Evolutionary conservation across 1,139 yeast genomes (phyloP).

Genomic region (Blastobotrys niveus): DNA sequence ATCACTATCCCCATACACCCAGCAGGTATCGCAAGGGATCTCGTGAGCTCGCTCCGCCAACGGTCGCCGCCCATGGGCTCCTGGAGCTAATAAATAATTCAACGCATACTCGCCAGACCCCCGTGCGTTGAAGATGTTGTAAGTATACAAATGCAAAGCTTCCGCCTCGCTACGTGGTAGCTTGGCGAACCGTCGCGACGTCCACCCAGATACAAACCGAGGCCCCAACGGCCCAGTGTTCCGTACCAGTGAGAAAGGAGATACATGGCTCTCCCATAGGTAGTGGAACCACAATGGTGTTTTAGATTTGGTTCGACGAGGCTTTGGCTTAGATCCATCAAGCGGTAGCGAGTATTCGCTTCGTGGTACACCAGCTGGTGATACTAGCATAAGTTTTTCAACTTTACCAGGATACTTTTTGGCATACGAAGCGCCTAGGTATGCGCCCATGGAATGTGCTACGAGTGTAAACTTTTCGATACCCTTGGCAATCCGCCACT

Average conservation of each 20-base stretch:
- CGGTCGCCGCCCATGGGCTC: slow-evolving; percentile 74
- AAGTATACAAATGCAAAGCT: slow-evolving; percentile 51
- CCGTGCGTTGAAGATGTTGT: slow-evolving; percentile 53
- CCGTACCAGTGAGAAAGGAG: slow-evolving; percentile 39
- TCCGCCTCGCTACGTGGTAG: slow-evolving; percentile 27
- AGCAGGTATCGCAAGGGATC: slow-evolving; percentile 36
- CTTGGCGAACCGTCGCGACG: slow-evolving; percentile 36
- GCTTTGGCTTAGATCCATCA: slow-evolving; percentile 14
- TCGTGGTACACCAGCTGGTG: slow-evolving; percentile 79
- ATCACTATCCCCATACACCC: slow-evolving; percentile 77
- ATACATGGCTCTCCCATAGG: slow-evolving; percentile 39
- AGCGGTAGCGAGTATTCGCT: slow-evolving; percentile 30
- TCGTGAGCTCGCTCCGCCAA: slow-evolving; percentile 54
- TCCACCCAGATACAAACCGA: slow-evolving; percentile 39
- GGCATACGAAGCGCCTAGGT: slow-evolving; percentile 73
- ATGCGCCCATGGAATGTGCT: slow-evolving; percentile 95
- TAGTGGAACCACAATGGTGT: slow-evolving; percentile 32
- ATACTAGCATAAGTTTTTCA: slow-evolving; percentile 62
- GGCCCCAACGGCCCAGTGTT: slow-evolving; percentile 40
- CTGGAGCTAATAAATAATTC: slow-evolving; percentile 61
- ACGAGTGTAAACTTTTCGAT: slow-evolving; percentile 57
- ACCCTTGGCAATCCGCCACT: slow-evolving; percentile 61
- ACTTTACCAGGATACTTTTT: slow-evolving; percentile 63
- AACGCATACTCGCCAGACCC: slow-evolving; percentile 63
- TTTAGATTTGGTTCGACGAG: slow-evolving; percentile 9